Conservation (phyloP, 768 basidiomycete species). For the Kwoniella heveanensis region DNA sequence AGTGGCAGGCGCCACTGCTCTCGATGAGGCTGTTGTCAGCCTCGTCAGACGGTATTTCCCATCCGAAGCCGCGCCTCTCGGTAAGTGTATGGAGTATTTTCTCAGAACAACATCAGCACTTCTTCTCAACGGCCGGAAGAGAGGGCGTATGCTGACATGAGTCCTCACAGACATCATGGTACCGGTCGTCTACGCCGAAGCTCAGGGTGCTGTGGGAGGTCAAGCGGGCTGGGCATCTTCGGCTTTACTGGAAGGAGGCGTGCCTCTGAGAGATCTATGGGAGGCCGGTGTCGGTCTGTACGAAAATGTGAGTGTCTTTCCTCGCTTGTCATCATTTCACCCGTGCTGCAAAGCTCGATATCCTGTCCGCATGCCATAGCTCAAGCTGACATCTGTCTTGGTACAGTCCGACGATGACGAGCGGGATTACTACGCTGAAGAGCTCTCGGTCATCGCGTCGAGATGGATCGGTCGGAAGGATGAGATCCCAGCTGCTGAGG, state of each 20-base stretch:
- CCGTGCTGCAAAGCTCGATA: background rate
- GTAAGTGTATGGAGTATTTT: no score
- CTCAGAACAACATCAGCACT: no score
- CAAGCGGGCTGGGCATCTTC: constrained; percentile 80
- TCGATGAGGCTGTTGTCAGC: constrained; percentile 52
- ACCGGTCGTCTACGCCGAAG: constrained; percentile 73
- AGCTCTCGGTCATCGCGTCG: constrained; percentile 40
- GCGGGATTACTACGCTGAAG: constrained; percentile 50
- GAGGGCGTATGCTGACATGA: no score
- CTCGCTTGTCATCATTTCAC: background rate
- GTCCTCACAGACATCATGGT: constrained; percentile 68
- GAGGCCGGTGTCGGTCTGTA: constrained; percentile 43
- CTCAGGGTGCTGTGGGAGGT: constrained; percentile 64
- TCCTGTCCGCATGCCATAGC: no score
- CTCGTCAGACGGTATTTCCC: constrained; percentile 86
- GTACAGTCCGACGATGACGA: constrained; percentile 32
- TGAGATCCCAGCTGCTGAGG: constrained; percentile 53
- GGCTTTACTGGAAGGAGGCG: constrained; percentile 75
- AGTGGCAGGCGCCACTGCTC: constrained; percentile 24
- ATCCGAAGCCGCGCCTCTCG: constrained; percentile 59
- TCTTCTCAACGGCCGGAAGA: no score
- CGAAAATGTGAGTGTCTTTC: constrained; percentile 19
- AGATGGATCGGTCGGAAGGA: constrained; percentile 49
- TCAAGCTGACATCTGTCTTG: background rate
- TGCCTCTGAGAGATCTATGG: constrained; percentile 82